Evolutionary conservation across 2,329 filamentous ascomycete species (phyloP).

Genomic region (Neodidymelliopsis sp.): DNA sequence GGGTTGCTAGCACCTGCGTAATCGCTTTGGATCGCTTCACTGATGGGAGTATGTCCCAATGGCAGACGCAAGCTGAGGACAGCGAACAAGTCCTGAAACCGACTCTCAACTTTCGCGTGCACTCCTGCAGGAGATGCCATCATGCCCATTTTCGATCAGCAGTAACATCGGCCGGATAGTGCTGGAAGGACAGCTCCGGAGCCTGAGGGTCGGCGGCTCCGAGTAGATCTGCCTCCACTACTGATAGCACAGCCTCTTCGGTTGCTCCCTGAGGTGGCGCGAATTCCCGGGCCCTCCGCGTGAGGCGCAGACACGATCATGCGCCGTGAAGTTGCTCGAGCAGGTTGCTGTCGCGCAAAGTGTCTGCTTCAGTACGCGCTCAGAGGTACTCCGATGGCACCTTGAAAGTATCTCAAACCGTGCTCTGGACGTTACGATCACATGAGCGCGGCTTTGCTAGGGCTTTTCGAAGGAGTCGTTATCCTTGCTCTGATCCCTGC

Average conservation of each 20-base stretch:
- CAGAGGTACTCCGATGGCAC: conserved; percentile 39
- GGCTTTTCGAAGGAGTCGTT: conserved; percentile 28
- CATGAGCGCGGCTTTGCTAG: conserved; percentile 32
- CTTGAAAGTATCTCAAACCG: conserved; percentile 26
- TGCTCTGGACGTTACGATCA: conserved; percentile 41
- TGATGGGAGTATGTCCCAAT: conserved; percentile 32
- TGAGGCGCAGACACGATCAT: conserved; percentile 16
- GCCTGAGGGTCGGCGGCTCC: conserved; percentile 32
- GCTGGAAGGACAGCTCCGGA: conserved; percentile 13
- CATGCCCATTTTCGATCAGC: conserved; percentile 24
- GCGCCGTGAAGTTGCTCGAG: conserved; percentile 21
- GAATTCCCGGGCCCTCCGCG: conserved; percentile 17
- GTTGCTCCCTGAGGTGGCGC: conserved; percentile 27
- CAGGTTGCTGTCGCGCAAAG: conserved; percentile 19
- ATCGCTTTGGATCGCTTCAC: conserved; percentile 9
- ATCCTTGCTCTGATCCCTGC: conserved; percentile 44
- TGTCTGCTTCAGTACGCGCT: conserved; percentile 47
- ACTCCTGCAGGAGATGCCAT: conserved; percentile 17
- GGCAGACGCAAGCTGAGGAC: conserved; percentile 24
- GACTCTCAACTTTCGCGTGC: conserved; percentile 22
- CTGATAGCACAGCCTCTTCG: conserved; percentile 38
- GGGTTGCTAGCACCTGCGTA: conserved; percentile 16
- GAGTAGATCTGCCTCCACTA: conserved; percentile 31
- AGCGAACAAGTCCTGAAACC: conserved; percentile 38
- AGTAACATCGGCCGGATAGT: conserved; percentile 27